Conservation (phyloP, 768 basidiomycete genomes). For the Pisolithus sp. region DNA sequence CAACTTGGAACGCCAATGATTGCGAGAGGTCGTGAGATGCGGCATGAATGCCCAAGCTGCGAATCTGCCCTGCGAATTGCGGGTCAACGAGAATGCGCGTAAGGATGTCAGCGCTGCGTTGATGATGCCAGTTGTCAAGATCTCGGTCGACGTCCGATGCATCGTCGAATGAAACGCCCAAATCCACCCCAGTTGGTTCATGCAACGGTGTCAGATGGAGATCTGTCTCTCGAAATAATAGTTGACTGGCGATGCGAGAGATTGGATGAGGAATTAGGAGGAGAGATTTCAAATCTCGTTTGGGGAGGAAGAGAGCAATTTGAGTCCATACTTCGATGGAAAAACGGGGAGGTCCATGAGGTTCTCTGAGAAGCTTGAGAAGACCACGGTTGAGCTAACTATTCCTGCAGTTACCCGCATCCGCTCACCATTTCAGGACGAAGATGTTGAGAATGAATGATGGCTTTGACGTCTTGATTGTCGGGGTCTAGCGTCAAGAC, state of each 20-base stretch:
- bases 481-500: slow-evolving; percentile 59
- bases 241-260: slow-evolving; percentile 62
- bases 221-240: slow-evolving; percentile 59
- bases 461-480: slow-evolving; percentile 59
- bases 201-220: slow-evolving; percentile 47
- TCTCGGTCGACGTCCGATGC: slow-evolving; percentile 20
- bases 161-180: slow-evolving; percentile 6
- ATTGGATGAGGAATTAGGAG: slow-evolving; percentile 59
- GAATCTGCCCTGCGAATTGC: slow-evolving; percentile 51
- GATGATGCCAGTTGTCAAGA: slow-evolving; percentile 43
- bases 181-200: slow-evolving; percentile 17
- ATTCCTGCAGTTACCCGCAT: neutral
- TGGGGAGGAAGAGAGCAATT: slow-evolving; percentile 55
- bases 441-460: slow-evolving; percentile 47
- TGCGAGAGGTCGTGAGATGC: slow-evolving; percentile 41
- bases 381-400: neutral
- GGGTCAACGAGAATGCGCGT: slow-evolving; percentile 58
- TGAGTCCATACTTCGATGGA: slow-evolving; percentile 70
- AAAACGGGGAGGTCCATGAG: slow-evolving; percentile 44
- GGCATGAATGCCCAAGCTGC: slow-evolving; percentile 54
- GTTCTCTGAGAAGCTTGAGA: slow-evolving; percentile 28
- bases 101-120: slow-evolving; percentile 65
- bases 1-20: slow-evolving; percentile 57
- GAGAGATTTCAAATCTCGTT: slow-evolving; percentile 58
- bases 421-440: slow-evolving; percentile 51